A percentile compares a stretch with the other conserved stretches of the same genome.
phyloP scores from a whole-genome alignment of 2,329 filamentous ascomycete species.

The Neonectria faginata region DNA sequence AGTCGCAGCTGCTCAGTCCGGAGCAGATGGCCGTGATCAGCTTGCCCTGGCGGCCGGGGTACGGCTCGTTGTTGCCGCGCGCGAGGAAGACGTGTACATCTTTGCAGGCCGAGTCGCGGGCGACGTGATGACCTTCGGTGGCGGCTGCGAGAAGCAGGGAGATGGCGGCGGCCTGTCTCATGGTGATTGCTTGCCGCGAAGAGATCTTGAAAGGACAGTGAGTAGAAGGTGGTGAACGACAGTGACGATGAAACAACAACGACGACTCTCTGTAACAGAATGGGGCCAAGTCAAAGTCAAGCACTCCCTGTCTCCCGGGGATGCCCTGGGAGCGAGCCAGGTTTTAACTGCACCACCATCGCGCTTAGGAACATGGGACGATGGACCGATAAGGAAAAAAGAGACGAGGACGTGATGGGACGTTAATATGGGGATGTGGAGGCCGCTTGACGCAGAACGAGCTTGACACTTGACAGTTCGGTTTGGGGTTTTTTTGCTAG shows the following conservation, averaged over 20 bases:
- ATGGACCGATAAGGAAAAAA: slow-evolving; percentile 18
- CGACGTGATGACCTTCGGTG: slow-evolving; percentile 8
- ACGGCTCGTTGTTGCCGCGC: slow-evolving; percentile 47
- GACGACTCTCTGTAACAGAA: slow-evolving; percentile 9
- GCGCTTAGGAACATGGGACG: slow-evolving; percentile 16
- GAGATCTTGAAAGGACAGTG: background rate
- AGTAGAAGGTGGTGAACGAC: background rate
- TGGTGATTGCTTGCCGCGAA: background rate
- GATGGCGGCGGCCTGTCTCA: slow-evolving; percentile 18
- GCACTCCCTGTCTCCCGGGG: slow-evolving; percentile 6
- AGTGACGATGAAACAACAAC: slow-evolving; percentile 13
- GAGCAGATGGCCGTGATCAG: slow-evolving; percentile 46
- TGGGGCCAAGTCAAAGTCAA: background rate
- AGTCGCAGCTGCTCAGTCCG: slow-evolving; percentile 46
- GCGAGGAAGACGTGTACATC: slow-evolving; percentile 48
- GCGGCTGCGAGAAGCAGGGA: slow-evolving; percentile 24
- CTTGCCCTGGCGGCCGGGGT: slow-evolving; percentile 46
- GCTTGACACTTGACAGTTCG: slow-evolving; percentile 12
- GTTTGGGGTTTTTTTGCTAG: slow-evolving; percentile 7
- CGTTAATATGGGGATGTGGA: slow-evolving; percentile 10
- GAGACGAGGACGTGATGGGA: slow-evolving; percentile 1
- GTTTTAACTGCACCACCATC: slow-evolving; percentile 17
- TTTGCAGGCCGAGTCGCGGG: slow-evolving; percentile 36
- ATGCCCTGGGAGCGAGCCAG: slow-evolving; percentile 11
- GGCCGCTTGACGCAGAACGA: slow-evolving; percentile 1